Base-by-base conservation (phyloP, 1,284 basidiomycete genomes). In the Ceratobasidium papillatum region DNA sequence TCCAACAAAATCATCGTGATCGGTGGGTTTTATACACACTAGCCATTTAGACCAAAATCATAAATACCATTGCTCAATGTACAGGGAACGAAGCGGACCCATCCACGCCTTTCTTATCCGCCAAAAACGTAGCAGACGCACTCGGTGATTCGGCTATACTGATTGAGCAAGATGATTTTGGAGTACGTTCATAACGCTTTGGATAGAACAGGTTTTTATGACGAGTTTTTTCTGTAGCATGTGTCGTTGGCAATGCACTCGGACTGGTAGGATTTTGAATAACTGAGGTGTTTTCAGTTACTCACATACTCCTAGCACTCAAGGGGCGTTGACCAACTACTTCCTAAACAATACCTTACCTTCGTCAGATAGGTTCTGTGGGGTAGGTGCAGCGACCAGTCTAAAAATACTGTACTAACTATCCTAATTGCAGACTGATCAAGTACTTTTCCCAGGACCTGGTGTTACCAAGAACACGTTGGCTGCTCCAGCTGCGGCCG, bases 1-100 rank as follows among this genome's bases (percentile, higher is more conserved):
- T 43, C 75, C 5, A 73, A 75, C 45, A 30, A 38, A 11, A 65
- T 75, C 52, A 14, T 75, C 14, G 68, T 75, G 8, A 32, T 75
- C 30, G 75, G 64, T 66, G 14, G 30, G 64, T 66, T 34, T 11
- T 59, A 2, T 3, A 9, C 19, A 34, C 12, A 17, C 11, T 22
- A 62, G 17, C 22, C 34, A 19, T 5, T 2, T 7, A 27, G 41
- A 11, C 17, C 2, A 3, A 14, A 27, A 49, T 49, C n/a, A n/a
- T 49, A n/a, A 34, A 47, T 32, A n/a, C 17, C 4, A 5, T 30
- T 17, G 25, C 25, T 43, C 27, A 7, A 38, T 36, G 27, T 32
- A 25, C 30, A 64, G 62, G 65, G 3, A 75, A 75, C 36, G 41
- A 63, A 22, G 51, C 41, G 7, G 74, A 75, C 34, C 74, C 74